phyloP scores from a whole-genome alignment of 768 basidiomycete species.

The Amanita pseudoporphyria region DNA sequence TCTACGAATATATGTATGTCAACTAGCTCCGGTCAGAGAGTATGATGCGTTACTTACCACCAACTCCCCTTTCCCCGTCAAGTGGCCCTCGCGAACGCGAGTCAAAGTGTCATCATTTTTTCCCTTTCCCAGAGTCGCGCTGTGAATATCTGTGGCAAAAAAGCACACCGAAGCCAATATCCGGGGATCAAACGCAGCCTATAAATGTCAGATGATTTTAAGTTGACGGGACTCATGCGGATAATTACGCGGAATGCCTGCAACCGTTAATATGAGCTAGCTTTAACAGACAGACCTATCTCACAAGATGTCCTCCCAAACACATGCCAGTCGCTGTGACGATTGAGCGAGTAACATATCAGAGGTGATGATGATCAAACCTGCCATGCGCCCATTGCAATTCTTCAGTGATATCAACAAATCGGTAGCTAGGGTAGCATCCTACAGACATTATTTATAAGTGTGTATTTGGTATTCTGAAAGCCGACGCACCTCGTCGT shows the following conservation, averaged over 20 bases:
- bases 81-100: conserved; percentile 63
- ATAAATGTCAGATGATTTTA: background rate
- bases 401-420: conserved; percentile 61
- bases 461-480: background rate
- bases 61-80: conserved; percentile 74
- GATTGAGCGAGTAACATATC: background rate
- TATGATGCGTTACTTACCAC: conserved; percentile 40
- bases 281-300: background rate
- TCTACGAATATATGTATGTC: conserved; percentile 27
- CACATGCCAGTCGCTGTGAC: conserved; percentile 80
- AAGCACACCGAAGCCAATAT: conserved; percentile 84
- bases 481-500: conserved; percentile 59
- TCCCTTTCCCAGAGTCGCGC: conserved; percentile 77
- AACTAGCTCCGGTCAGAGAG: background rate
- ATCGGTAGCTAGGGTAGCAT: conserved; percentile 71
- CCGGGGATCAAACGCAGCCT: conserved; percentile 86
- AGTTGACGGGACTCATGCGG: background rate
- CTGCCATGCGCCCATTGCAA: conserved; percentile 88
- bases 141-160: conserved; percentile 93
- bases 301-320: conserved; percentile 64
- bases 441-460: conserved; percentile 31
- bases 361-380: conserved; percentile 24
- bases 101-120: conserved; percentile 75
- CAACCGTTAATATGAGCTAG: background rate
- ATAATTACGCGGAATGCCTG: conserved; percentile 8